Base-by-base conservation (phyloP, 208 protist genomes). In the Leptomonas seymouri region DNA sequence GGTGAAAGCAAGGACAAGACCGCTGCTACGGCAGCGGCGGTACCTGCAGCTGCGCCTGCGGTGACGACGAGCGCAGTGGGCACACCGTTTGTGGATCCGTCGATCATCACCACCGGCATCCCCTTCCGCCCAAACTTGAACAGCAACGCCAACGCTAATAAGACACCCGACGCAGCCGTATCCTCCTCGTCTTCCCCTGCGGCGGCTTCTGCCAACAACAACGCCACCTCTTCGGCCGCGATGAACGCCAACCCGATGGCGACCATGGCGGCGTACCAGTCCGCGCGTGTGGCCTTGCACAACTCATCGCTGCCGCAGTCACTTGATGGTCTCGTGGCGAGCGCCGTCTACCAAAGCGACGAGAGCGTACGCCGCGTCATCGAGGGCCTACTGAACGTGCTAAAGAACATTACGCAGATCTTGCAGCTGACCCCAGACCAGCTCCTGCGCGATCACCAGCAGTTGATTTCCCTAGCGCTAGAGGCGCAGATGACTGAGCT, bases 401-500 rank as follows among this genome's bases (percentile, higher is more conserved):
- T 93, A 50, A 71, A 80, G 46, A 97, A 93, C 86, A 86, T 88
- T 31, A 65, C 61, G 1, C 71, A 97, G 45, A 90, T 97, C 30
- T 71, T 92, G 12, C 49, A 86, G 67, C 78, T 97, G 27, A 84
- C 86, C 1, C 87, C 89, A 1, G 81, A 85, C 14, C 85, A 87
- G 66, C 62, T 94, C 57, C 55, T 68, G 49, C 82, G 87, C 34
- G 91, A 93, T 45, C 85, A 93, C 58, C 78, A 92, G 62, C 84
- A 93, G 76, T 80, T 97, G 25, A 55, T 97, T 34, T 85, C 80
- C 48, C 72, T 97, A 15, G 81, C 87, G 12, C 77, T 97, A 31
- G 89, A 97, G 77, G 91, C 91, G 53, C 89, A 97, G 78, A 97
- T 97, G 87, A 94, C 91, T 48, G 85, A 93, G 80, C 81, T 97